phyloP scores from a whole-genome alignment of 164 flowering plant genomes.

The Chimonanthus salicifolius region DNA sequence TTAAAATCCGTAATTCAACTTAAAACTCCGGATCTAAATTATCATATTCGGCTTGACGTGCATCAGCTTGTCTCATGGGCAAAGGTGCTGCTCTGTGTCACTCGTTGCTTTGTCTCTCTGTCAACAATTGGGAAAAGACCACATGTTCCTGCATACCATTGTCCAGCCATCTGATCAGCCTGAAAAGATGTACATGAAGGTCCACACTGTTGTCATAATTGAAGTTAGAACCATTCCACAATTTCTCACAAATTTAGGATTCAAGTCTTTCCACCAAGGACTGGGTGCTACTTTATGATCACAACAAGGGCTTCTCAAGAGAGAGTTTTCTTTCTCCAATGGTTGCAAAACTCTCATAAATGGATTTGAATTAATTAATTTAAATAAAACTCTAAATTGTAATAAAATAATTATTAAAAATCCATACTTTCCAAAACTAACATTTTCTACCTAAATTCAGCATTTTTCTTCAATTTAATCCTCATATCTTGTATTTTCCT shows the following conservation, averaged over 20 bases:
- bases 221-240: constrained; percentile 95
- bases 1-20: too few species aligned
- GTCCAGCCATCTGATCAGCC: constrained; percentile 97
- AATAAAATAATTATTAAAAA: too few species aligned
- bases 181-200: constrained; percentile 67
- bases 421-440: too few species aligned
- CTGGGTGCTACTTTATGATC: constrained; percentile 15
- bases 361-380: too few species aligned
- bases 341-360: constrained; percentile 46
- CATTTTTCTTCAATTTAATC: too few species aligned
- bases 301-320: constrained; percentile 33
- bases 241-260: constrained; percentile 76
- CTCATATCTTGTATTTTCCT: too few species aligned
- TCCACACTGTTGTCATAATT: constrained; percentile 73
- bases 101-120: constrained; percentile 35
- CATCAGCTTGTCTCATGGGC: too few species aligned
- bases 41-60: too few species aligned
- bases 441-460: too few species aligned
- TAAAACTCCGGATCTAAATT: too few species aligned
- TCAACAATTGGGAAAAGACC: constrained; percentile 79
- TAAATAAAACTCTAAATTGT: too few species aligned
- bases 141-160: constrained; percentile 92
- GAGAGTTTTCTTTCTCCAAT: constrained; percentile 49
- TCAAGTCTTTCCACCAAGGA: constrained; percentile 81
- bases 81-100: too few species aligned